phyloP scores from a whole-genome alignment of 192 early-diverging fungal species.

The Cetraspora pellucida region DNA sequence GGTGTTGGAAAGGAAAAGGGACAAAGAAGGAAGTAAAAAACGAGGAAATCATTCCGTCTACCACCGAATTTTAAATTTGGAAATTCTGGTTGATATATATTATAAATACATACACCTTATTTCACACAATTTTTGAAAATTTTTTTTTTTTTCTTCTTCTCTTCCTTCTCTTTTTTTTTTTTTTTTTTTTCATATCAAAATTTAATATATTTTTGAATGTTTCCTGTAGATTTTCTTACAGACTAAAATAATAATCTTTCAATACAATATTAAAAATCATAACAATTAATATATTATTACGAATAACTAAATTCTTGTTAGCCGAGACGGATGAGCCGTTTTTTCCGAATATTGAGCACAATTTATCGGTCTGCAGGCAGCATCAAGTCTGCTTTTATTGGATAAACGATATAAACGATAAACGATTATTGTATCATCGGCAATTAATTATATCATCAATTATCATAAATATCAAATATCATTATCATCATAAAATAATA shows the following conservation, averaged over 20 bases:
- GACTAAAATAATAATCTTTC: no score
- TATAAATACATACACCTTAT: background rate
- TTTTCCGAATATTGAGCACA: background rate
- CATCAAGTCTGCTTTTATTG: background rate
- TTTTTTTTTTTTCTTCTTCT: background rate
- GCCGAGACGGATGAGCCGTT: slow-evolving; percentile 14
- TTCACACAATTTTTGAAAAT: background rate
- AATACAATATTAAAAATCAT: no score
- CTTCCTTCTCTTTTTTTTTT: background rate
- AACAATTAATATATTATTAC: no score
- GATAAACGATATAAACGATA: background rate
- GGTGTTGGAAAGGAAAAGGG: background rate
- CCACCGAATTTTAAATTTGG: slow-evolving; percentile 7
- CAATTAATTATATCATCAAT: background rate
- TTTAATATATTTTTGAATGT: no score
- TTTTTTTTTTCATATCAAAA: background rate
- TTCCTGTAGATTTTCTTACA: no score
- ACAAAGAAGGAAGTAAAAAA: slow-evolving; percentile 20
- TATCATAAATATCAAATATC: background rate
- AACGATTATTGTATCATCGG: background rate
- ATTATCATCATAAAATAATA: slow-evolving; percentile 11
- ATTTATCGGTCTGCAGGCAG: slow-evolving; percentile 9
- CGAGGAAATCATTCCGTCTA: background rate
- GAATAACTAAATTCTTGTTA: background rate
- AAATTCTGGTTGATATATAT: background rate